Conservation (phyloP, 2,329 filamentous ascomycete species). For the Byssochlamys sp. region DNA sequence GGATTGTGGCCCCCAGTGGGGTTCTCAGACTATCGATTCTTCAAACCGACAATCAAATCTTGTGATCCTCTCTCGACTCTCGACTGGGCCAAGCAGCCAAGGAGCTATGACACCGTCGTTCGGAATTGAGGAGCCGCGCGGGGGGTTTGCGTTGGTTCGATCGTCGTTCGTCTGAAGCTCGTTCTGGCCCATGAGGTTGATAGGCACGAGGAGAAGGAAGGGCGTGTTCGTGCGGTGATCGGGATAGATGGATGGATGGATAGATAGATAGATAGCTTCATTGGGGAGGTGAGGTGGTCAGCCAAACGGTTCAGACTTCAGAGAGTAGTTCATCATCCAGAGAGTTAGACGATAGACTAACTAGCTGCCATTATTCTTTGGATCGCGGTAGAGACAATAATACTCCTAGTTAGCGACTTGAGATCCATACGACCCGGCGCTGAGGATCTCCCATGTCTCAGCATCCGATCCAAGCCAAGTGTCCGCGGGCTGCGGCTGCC, state of each 20-base stretch:
- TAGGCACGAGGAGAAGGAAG: neutral
- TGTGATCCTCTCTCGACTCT: neutral
- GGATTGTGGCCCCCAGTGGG: neutral
- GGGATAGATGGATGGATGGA: neutral
- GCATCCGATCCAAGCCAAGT: neutral
- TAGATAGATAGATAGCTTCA: neutral
- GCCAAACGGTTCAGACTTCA: no score
- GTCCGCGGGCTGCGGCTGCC: neutral
- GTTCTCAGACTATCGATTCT: conserved; percentile 1
- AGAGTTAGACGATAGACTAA: no score
- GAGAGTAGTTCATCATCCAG: no score
- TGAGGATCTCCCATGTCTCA: neutral
- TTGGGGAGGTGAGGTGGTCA: no score
- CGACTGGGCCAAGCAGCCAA: neutral
- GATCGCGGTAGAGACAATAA: neutral
- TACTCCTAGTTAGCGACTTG: neutral
- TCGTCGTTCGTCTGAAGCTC: neutral
- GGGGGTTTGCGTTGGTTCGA: neutral
- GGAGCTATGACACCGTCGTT: conserved; percentile 1
- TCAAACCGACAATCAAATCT: neutral
- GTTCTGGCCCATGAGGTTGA: neutral
- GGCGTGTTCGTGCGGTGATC: neutral
- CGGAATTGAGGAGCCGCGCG: conserved; percentile 1
- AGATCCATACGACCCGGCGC: neutral
- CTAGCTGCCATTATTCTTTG: no score